A percentile compares a stretch with the other conserved stretches of the same genome.
These are phyloP conservation scores for Cyclotella choctawhatcheeana DNA, from an alignment of 108 stramenopile species.

Conservation along the genomic window DNA sequence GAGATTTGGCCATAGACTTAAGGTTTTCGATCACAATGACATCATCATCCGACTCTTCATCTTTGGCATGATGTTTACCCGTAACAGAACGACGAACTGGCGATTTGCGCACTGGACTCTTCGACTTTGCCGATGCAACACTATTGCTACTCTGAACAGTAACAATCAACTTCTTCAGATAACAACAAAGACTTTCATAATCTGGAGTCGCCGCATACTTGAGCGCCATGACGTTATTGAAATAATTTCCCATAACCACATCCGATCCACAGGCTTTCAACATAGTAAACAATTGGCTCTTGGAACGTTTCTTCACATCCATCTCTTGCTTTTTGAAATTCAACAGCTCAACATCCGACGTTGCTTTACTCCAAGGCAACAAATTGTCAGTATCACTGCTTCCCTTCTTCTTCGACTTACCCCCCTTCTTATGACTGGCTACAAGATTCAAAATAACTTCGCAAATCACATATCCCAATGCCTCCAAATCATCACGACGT, in stretches of 20 bases:
- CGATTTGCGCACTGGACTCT: conserved; percentile 7
- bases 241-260: conserved; percentile 47
- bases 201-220: conserved; percentile 67
- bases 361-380: conserved; percentile 76
- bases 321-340: conserved; percentile 60
- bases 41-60: conserved; percentile 9
- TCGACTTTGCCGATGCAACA: neutral
- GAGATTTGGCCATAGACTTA: too few species aligned
- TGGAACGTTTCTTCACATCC: conserved; percentile 46
- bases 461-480: conserved; percentile 68
- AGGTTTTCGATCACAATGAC: too few species aligned
- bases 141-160: conserved; percentile 5
- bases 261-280: conserved; percentile 37
- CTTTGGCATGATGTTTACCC: neutral
- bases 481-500: conserved; percentile 78
- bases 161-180: conserved; percentile 35
- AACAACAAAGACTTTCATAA: conserved; percentile 54
- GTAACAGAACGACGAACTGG: neutral
- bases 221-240: conserved; percentile 51
- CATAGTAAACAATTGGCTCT: conserved; percentile 40
- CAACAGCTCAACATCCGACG: conserved; percentile 67
- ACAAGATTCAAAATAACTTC: conserved; percentile 65
- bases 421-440: too few species aligned
- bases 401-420: conserved; percentile 10
- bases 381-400: conserved; percentile 5